Evolutionary conservation across 257 asterid genomes (phyloP).

Genomic region (Nicotiana paniculata): DNA sequence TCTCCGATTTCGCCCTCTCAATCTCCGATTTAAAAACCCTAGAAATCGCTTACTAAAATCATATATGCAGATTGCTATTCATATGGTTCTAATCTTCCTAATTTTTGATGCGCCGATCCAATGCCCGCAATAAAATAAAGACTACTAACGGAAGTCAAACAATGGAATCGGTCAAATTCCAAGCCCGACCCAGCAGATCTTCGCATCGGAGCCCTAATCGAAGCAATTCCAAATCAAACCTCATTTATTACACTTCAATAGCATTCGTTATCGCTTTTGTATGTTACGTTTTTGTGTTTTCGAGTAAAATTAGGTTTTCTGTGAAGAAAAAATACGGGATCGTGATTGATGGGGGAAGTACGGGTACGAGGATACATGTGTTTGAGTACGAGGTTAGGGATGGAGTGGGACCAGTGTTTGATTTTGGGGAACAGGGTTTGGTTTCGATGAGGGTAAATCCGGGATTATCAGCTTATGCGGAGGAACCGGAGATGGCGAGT

Average conservation of each 20-base stretch:
- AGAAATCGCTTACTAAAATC: background rate
- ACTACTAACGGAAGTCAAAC: background rate
- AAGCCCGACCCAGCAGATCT: slow-evolving; percentile 50
- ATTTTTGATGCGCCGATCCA: slow-evolving; percentile 96
- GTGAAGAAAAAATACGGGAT: slow-evolving; percentile 43
- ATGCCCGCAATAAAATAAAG: slow-evolving; percentile 53
- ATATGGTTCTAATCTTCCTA: slow-evolving; percentile 51
- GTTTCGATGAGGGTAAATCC: slow-evolving; percentile 85
- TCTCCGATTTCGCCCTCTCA: background rate
- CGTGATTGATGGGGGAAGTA: slow-evolving; percentile 98
- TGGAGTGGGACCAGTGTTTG: slow-evolving; percentile 53
- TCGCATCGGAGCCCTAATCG: slow-evolving; percentile 38
- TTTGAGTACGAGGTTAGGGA: slow-evolving; percentile 51
- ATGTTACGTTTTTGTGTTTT: slow-evolving; percentile 47
- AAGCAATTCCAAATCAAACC: slow-evolving; percentile 33
- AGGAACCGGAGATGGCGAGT: slow-evolving; percentile 56
- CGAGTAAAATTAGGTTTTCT: slow-evolving; percentile 17
- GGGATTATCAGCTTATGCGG: slow-evolving; percentile 65
- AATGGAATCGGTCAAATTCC: slow-evolving; percentile 75
- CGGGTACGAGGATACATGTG: slow-evolving; percentile 91
- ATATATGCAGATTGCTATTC: slow-evolving; percentile 10
- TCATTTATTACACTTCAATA: slow-evolving; percentile 36
- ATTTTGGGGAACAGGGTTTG: slow-evolving; percentile 63
- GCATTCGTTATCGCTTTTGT: slow-evolving; percentile 23
- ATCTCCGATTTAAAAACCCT: background rate